Conservation (phyloP, 352 stramenopile genomes). For the Globisporangium nunn region DNA sequence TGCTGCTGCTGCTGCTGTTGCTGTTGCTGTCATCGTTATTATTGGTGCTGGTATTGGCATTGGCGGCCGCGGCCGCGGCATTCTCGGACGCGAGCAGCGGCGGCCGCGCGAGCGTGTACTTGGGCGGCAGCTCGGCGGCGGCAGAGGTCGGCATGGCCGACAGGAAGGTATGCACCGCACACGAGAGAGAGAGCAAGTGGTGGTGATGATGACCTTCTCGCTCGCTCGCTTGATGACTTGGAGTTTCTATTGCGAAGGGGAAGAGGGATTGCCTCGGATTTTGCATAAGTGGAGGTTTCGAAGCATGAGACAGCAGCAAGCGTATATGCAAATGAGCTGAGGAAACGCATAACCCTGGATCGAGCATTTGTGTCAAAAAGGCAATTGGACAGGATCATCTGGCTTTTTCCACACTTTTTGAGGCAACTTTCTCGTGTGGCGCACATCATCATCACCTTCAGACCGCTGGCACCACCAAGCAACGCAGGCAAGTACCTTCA, state of each 20-base stretch:
- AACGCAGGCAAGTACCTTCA: too few species aligned
- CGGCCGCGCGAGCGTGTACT: conserved; percentile 12
- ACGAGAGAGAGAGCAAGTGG: neutral
- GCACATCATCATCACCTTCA: neutral
- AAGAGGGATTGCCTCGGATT: neutral
- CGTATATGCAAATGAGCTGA: neutral
- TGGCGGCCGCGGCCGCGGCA: conserved; percentile 1
- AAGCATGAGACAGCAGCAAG: neutral
- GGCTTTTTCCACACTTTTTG: neutral
- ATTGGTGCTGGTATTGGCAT: neutral
- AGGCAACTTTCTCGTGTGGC: neutral
- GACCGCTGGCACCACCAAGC: too few species aligned
- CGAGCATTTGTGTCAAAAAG: neutral
- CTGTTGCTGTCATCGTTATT: neutral
- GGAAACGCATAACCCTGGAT: neutral
- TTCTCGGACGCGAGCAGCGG: conserved; percentile 9
- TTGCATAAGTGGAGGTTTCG: neutral
- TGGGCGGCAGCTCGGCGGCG: conserved; percentile 3
- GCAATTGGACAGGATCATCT: neutral
- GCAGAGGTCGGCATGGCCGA: conserved; percentile 5
- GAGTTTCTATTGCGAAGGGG: neutral
- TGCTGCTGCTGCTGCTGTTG: neutral
- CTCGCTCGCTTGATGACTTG: neutral
- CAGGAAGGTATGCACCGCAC: too few species aligned
- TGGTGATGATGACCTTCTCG: neutral